Evolutionary conservation across 768 basidiomycete species (phyloP), one percentile per base, ranked within the genome.

Genomic region (Auriscalpium orientale): DNA sequence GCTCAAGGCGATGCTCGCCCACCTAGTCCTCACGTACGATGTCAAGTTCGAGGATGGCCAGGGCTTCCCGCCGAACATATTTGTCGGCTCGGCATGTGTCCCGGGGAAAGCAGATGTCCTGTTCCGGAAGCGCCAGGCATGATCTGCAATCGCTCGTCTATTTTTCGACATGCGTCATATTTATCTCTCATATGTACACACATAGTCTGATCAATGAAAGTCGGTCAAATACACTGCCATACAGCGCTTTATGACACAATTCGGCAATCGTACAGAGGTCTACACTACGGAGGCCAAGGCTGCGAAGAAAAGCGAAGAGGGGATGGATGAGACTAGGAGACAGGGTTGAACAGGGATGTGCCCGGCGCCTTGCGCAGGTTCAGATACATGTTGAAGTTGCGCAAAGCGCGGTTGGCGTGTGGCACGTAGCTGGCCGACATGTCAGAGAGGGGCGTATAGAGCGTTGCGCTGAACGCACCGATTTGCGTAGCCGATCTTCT

Each of bases 401-500:
- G 83, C 13, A 99, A 77, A 0, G 94, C 85, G 47, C 86, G 82
- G 70, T 98, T 99, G 8, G 95, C 92, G 63, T 98, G 95, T 1
- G 93, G 93, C 28, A 98, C 91, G 66, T 98, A 99, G 74, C 95
- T 98, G 67, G 28, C 44, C 56, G 53, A 56, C 16, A 55, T 53
- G 46, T 46, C 49, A 54, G 36, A 46, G 50, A n/a, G 48, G 22
- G 49, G 34, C 11, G 28, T 16, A 55, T 56, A 15, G 33, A 20
- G 47, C 28, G 45, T n/a, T n/a, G 43, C 56, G 51, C 54, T 43
- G 34, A 51, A 75, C 88, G 65, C 68, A 95, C 95, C 87, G 87
- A 74, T 97, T 94, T 18, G 95, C 94, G 68, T 97, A 98, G 4
- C 83, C 89, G 64, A 98, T 95, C 74, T 95, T 95, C 94, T 4